Evolutionary conservation across 352 stramenopile genomes (phyloP).

Genomic region (Phytophthora sp.): DNA sequence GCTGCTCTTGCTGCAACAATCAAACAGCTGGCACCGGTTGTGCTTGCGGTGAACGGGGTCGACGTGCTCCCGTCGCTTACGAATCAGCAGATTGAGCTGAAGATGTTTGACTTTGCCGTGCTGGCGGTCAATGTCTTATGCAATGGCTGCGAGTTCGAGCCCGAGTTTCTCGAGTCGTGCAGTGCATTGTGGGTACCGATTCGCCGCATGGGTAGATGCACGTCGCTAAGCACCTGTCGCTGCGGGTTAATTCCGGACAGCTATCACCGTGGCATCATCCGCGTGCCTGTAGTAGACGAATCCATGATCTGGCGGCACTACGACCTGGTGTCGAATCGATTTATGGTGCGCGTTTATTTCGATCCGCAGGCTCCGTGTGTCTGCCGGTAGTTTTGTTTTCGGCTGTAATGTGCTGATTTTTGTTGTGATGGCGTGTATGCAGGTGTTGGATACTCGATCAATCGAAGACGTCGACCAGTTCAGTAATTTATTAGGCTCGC

Average conservation of each 20-base stretch:
- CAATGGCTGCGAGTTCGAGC: constrained; percentile 74
- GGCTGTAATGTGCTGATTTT: constrained; percentile 5
- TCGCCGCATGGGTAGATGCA: constrained; percentile 56
- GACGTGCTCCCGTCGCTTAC: constrained; percentile 36
- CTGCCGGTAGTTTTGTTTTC: background rate
- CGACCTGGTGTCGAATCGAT: constrained; percentile 61
- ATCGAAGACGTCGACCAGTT: constrained; percentile 40
- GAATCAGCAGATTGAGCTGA: constrained; percentile 47
- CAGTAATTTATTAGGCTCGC: constrained; percentile 41
- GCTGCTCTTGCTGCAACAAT: background rate
- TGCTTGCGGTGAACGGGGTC: constrained; percentile 65
- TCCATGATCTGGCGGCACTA: constrained; percentile 81
- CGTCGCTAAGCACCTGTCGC: constrained; percentile 59
- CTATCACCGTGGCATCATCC: constrained; percentile 72
- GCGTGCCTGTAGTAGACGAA: constrained; percentile 74
- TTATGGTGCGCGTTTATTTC: constrained; percentile 60
- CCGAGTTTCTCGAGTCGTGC: constrained; percentile 76
- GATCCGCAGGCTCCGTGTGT: background rate
- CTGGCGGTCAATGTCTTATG: constrained; percentile 68
- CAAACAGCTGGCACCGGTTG: constrained; percentile 45
- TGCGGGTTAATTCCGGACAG: constrained; percentile 78
- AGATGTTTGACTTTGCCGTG: constrained; percentile 76
- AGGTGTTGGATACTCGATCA: constrained; percentile 45
- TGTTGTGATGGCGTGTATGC: background rate
- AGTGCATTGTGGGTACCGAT: constrained; percentile 72